Evolutionary conservation across 2,329 filamentous ascomycete species (phyloP), one percentile per base, ranked within the genome.

Genomic region (Myriosclerotinia duriaeana): DNA sequence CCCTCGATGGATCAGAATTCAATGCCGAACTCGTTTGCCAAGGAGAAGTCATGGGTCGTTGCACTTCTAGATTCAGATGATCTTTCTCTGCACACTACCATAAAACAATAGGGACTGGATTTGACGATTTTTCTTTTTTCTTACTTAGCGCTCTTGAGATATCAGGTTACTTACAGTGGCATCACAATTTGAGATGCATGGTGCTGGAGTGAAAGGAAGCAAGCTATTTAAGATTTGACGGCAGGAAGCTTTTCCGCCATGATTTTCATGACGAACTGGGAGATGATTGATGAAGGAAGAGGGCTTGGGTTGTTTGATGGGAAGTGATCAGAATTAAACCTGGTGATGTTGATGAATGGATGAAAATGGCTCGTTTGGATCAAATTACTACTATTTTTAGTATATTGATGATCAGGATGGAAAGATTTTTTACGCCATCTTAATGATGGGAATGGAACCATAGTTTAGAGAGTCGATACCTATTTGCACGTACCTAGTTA

Each of bases 1-100:
- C 95, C 0, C 88, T 99, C 20, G 95, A 99, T 76, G 95, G 95
- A 30, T 96, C 92, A 63, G 95, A 99, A 78, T 98, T 99, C 83
- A 98, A 95, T 74, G 95, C 95, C 64, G 95, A 98, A 81, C 83
- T 99, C 50, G 94, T 98, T n/a, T 99, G 95, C 81, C 95, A 99
- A 79, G 95, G 95, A 75, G 95, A 98, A 79, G 93, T 99, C 72
- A 99, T 98, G 95, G 95, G 95, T 71, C 89, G 94, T 71, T 98
- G 94, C 85, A 89, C 93, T 70, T 91, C 94, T 68, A 87, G 93
- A 77, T 98, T 98, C 84, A 83, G 86, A 79, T 89, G 69, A 72
- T 67, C 12, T n/a, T 61, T 22, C 30, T 54, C 48, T 40, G 8
- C 34, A 22, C 14, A 34, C 61, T 56, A 60, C 61, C n/a, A 63